phyloP scores from a whole-genome alignment of 23 red algal species.

The Gracilaria domingensis region DNA sequence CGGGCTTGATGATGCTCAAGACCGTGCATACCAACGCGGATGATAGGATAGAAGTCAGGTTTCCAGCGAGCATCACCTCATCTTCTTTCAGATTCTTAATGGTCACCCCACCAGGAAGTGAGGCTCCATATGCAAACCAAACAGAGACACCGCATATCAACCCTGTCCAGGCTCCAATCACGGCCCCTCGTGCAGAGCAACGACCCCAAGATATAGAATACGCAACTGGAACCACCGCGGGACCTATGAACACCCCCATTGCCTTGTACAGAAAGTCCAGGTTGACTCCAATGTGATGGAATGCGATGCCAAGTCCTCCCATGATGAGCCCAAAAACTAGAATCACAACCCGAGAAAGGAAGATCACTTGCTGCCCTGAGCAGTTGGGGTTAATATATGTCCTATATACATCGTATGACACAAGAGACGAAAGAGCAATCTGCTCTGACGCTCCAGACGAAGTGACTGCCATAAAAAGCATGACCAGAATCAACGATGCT shows the following conservation, averaged over 20 bases:
- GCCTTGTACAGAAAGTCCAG: constrained; percentile 81
- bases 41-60: constrained; percentile 70
- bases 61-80: constrained; percentile 79
- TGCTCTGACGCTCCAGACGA: constrained; percentile 81
- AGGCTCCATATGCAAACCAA: constrained; percentile 76
- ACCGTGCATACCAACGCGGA: constrained; percentile 74
- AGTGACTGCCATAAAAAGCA: constrained; percentile 89
- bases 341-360: constrained; percentile 82
- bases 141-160: constrained; percentile 57
- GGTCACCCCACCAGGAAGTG: constrained; percentile 58
- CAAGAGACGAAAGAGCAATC: constrained; percentile 64
- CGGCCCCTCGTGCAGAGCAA: constrained; percentile 44
- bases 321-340: constrained; percentile 76
- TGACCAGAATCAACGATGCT: constrained; percentile 63
- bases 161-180: constrained; percentile 59
- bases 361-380: constrained; percentile 82
- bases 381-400: constrained; percentile 80
- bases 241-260: constrained; percentile 83
- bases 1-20: constrained; percentile 55
- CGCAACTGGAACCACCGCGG: constrained; percentile 83
- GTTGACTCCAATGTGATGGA: constrained; percentile 74
- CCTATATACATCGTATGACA: constrained; percentile 86
- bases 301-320: constrained; percentile 80
- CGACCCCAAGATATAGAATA: constrained; percentile 77
- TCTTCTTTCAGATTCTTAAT: constrained; percentile 48